These are phyloP conservation scores for Ceratocystis harringtonii DNA, from an alignment of 2,329 filamentous ascomycete genomes.

Conservation along the genomic window DNA sequence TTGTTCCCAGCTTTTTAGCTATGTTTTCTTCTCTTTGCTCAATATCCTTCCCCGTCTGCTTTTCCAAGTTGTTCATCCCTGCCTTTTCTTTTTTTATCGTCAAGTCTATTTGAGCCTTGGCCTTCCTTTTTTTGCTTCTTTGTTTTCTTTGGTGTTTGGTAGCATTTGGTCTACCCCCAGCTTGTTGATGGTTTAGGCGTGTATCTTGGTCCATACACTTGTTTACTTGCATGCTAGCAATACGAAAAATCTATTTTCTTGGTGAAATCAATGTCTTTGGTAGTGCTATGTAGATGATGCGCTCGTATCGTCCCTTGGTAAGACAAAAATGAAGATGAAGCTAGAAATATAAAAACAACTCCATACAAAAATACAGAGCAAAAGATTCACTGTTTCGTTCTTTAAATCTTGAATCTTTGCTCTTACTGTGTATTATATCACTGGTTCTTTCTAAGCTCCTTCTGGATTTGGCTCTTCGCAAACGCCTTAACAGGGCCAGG, in stretches of 20 bases:
- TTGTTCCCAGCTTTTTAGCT: conserved; percentile 18
- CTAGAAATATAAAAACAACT: neutral
- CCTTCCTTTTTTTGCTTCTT: neutral
- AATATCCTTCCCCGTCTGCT: conserved; percentile 18
- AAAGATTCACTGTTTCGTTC: neutral
- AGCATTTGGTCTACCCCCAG: neutral
- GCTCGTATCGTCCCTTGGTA: neutral
- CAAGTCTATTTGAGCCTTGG: neutral
- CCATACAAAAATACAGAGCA: neutral
- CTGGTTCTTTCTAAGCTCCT: conserved; percentile 20
- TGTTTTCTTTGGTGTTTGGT: neutral
- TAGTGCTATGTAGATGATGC: neutral
- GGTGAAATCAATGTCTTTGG: neutral
- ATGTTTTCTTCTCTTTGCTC: conserved; percentile 18
- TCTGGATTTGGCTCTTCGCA: conserved; percentile 15
- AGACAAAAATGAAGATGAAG: neutral
- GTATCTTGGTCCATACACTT: neutral
- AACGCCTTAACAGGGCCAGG: conserved; percentile 16
- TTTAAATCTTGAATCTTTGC: neutral
- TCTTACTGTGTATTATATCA: neutral
- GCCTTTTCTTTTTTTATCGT: conserved; percentile 4
- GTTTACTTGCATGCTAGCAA: neutral
- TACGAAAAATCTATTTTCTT: neutral
- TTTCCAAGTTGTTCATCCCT: conserved; percentile 2
- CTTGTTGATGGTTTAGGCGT: neutral